Evolutionary conservation across 176 grass and related monocot species (phyloP), one percentile per base, ranked within the genome.

Genomic region (Carex parvula): DNA sequence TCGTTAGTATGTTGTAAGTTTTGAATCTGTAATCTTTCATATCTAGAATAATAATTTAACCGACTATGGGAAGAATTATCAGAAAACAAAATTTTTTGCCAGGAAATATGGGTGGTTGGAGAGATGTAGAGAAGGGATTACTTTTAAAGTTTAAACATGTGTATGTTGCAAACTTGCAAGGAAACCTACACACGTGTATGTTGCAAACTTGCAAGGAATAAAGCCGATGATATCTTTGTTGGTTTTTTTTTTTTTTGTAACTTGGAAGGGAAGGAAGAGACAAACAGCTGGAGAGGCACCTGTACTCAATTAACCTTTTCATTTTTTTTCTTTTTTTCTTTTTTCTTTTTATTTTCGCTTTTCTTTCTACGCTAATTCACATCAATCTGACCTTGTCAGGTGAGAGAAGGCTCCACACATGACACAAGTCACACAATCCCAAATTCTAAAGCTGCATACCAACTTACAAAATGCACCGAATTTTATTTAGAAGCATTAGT

Each of bases 181-280:
- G n/a, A n/a, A n/a, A n/a, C n/a, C n/a, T 76, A 55, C 20, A 55
- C 13, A 77, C 30, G 32, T 29, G 4, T 29, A 56, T 32, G 11
- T 30, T 54, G 48, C 13, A 56, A 77, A 52, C 5, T 30, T 54
- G 48, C 13, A 56, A 77, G 73, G 73, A 77, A 56, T 56, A 56
- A 32, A 77, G 12, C 6, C 11, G 4, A 56, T 17, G 6, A 24
- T 9, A 56, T 56, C 22, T 21, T 55, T 76, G 21, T 46, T 54
- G 37, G 37, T 8, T 44, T 44, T 44, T 44, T n/a, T n/a, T n/a
- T n/a, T 41, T 30, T 26, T 71, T 9, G 8, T 55, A 53, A 50
- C 70, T 74, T 74, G n/a, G 10, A 74, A 74, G 42, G 70, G 3
- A 53, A 75, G 70, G 20, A 42, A 74, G n/a, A 50, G 33, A 74